Conservation (phyloP, 2,329 filamentous ascomycete species). For the Monilinia vaccinii-corymbosi region DNA sequence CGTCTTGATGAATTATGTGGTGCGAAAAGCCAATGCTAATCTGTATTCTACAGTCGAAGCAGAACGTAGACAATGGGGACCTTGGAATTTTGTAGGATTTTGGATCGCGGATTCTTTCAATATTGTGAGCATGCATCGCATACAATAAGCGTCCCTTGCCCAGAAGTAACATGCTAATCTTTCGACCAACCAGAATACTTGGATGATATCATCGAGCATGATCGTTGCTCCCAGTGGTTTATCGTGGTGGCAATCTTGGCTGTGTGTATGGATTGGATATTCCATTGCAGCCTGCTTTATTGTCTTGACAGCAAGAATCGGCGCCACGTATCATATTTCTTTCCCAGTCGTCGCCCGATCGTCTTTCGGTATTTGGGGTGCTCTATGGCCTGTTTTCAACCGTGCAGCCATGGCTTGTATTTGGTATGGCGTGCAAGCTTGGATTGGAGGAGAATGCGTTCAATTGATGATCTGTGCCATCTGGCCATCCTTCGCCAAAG, state of each 20-base stretch:
- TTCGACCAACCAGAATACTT: constrained; percentile 53
- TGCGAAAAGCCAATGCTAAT: constrained; percentile 14
- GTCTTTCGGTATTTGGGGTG: constrained; percentile 84
- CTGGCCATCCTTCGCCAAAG: constrained; percentile 52
- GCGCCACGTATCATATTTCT: constrained; percentile 78
- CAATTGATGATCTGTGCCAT: constrained; percentile 84
- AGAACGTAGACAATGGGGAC: constrained; percentile 70
- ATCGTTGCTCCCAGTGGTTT: constrained; percentile 53
- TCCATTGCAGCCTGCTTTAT: constrained; percentile 68
- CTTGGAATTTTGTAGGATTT: constrained; percentile 83
- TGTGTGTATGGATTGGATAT: constrained; percentile 86
- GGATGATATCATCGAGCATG: constrained; percentile 87
- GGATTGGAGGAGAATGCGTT: constrained; percentile 78
- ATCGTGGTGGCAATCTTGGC: constrained; percentile 86
- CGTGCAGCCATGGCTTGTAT: constrained; percentile 73
- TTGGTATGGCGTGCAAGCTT: constrained; percentile 80
- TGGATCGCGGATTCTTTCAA: constrained; percentile 83
- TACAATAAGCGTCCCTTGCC: not conserved
- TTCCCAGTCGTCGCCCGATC: constrained; percentile 74
- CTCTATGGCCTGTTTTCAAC: constrained; percentile 82
- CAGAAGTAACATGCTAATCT: constrained; percentile 16
- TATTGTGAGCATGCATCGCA: constrained; percentile 41
- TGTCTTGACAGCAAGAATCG: constrained; percentile 70
- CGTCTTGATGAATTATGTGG: not conserved
- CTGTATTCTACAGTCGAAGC: constrained; percentile 51